Evolutionary conservation across 1,284 basidiomycete genomes (phyloP).

Genomic region (Ceraceosorus guamensis): DNA sequence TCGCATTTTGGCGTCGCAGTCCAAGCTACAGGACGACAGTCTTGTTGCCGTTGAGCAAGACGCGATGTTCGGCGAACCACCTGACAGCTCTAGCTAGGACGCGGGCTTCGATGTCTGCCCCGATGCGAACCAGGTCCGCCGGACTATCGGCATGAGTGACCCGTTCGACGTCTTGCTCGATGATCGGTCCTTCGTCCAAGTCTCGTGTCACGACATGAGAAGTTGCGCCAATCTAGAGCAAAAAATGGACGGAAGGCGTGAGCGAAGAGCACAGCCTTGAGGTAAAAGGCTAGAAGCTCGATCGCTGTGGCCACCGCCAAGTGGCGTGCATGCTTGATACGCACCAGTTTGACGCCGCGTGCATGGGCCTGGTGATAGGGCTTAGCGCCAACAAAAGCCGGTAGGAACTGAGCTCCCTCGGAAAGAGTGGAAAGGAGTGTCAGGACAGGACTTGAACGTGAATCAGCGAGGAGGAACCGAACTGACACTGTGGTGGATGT

Average conservation of each 20-base stretch:
- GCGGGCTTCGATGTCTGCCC: slow-evolving; percentile 37
- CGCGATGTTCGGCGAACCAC: slow-evolving; percentile 41
- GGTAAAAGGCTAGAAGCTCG: background rate
- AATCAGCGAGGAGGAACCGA: background rate
- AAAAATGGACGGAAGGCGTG: background rate
- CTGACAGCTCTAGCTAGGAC: slow-evolving; percentile 42
- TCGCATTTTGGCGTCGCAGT: too few relatives aligned
- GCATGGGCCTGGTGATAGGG: slow-evolving; percentile 46
- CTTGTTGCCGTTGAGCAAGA: slow-evolving; percentile 39
- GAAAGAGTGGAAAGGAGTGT: background rate
- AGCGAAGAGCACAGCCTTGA: background rate
- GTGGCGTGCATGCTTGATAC: background rate
- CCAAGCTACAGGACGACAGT: slow-evolving; percentile 21
- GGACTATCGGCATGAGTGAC: slow-evolving; percentile 40
- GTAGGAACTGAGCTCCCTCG: slow-evolving; percentile 22
- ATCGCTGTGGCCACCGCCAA: background rate
- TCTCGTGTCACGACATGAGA: slow-evolving; percentile 44
- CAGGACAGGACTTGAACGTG: background rate
- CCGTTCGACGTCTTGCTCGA: slow-evolving; percentile 42
- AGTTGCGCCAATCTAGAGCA: slow-evolving; percentile 34
- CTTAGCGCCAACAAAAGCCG: slow-evolving; percentile 43
- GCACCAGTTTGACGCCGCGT: slow-evolving; percentile 35
- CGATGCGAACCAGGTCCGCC: slow-evolving; percentile 30
- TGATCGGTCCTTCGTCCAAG: slow-evolving; percentile 46
- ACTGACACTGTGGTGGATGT: slow-evolving; percentile 38